Conservation (phyloP, 306 rosid genomes). For the Phaseolus lunatus region DNA sequence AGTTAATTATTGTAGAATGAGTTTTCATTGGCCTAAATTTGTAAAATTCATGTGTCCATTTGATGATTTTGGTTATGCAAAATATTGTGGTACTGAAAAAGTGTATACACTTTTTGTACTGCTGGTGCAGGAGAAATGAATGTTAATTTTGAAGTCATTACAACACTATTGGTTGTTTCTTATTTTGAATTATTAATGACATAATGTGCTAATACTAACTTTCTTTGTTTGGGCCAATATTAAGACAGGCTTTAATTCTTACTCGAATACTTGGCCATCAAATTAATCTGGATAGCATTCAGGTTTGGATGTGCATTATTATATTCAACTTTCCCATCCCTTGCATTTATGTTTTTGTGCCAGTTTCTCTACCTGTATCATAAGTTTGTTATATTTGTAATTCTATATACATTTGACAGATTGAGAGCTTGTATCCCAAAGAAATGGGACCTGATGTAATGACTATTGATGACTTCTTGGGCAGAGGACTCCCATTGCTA, state of each 20-base stretch:
- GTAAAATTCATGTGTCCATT: conserved; percentile 10
- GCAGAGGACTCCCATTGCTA: conserved; percentile 61
- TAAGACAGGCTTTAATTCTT: conserved; percentile 86
- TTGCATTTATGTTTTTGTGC: conserved; percentile 7
- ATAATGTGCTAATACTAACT: conserved; percentile 19
- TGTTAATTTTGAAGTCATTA: neutral
- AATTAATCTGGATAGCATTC: conserved; percentile 69
- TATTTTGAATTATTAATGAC: conserved; percentile 22
- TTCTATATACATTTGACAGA: conserved; percentile 54
- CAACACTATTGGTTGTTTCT: conserved; percentile 10
- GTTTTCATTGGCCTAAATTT: conserved; percentile 7
- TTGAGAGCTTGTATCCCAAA: conserved; percentile 90
- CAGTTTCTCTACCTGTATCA: neutral
- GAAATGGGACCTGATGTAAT: conserved; percentile 83
- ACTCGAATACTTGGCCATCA: conserved; percentile 81
- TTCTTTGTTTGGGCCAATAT: conserved; percentile 37
- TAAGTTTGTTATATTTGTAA: neutral
- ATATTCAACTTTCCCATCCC: conserved; percentile 1
- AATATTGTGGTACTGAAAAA: neutral
- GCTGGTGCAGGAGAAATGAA: conserved; percentile 1
- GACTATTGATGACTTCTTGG: conserved; percentile 74
- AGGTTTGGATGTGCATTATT: conserved; percentile 59
- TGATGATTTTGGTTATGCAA: conserved; percentile 31
- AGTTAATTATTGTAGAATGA: neutral
- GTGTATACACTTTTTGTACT: neutral